Conservation (phyloP, 2,329 filamentous ascomycete genomes). For the Diaporthe vaccinii region DNA sequence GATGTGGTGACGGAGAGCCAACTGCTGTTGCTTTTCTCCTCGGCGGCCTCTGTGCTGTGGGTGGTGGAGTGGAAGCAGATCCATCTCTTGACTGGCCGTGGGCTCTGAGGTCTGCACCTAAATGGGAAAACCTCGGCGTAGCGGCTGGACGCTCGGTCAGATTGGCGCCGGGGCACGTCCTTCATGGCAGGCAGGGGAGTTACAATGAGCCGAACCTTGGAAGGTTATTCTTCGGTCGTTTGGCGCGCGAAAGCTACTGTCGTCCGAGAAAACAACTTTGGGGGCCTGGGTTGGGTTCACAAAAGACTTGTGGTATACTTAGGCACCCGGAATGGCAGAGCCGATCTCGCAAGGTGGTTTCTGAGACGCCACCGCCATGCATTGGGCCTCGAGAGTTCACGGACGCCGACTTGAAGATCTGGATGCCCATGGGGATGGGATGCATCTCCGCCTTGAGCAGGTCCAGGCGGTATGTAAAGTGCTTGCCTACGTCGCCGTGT, state of each 20-base stretch:
- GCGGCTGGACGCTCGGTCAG: neutral
- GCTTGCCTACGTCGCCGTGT: neutral
- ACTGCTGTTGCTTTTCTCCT: neutral
- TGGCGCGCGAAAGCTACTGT: neutral
- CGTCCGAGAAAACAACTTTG: neutral
- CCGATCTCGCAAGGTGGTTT: neutral
- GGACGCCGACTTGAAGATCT: neutral
- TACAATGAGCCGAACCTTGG: neutral
- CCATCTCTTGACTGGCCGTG: neutral
- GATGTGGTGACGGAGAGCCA: neutral
- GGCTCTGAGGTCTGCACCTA: neutral
- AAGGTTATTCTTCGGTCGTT: conserved; percentile 16
- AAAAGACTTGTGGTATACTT: neutral
- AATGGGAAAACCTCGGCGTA: neutral
- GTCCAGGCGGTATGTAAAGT: neutral
- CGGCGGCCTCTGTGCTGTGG: neutral
- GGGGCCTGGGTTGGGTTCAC: neutral
- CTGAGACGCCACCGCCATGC: neutral
- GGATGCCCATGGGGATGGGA: neutral
- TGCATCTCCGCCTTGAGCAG: neutral
- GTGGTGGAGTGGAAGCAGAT: neutral
- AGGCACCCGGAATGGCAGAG: neutral
- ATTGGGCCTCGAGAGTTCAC: conserved; percentile 3
- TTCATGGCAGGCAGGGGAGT: conserved; percentile 13
- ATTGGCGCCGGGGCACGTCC: neutral